Evolutionary conservation across 805 yeast genomes (phyloP).

Genomic region (Candida krabiensis): DNA sequence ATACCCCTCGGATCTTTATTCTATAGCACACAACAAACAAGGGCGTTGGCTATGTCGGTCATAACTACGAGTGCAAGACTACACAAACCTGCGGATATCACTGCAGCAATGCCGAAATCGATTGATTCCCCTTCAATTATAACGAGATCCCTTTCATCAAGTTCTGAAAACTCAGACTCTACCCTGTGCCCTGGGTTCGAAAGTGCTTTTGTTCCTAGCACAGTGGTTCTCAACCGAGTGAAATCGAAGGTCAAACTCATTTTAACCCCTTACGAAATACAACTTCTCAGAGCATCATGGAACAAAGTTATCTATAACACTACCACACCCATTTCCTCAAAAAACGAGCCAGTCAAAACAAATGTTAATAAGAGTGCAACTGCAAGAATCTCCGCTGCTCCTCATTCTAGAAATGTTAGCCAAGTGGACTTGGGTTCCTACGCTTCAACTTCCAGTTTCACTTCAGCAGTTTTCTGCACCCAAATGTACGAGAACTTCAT

Average conservation of each 20-base stretch:
- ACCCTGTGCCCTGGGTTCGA: constrained; percentile 30
- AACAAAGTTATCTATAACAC: constrained; percentile 33
- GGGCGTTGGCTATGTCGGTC: no score
- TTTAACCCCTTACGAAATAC: constrained; percentile 40
- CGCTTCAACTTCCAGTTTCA: constrained; percentile 34
- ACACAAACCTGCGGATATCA: no score
- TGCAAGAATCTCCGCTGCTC: background rate
- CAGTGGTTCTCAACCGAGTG: constrained; percentile 27
- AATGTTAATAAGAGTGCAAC: background rate
- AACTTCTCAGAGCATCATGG: constrained; percentile 48
- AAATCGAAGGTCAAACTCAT: constrained; percentile 24
- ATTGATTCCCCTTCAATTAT: constrained; percentile 15
- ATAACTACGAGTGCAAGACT: no score
- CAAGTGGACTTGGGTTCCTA: constrained; percentile 4
- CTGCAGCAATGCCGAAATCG: constrained; percentile 6
- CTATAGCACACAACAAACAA: no score
- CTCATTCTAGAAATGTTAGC: constrained; percentile 1
- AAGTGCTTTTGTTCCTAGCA: constrained; percentile 34
- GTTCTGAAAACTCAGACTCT: constrained; percentile 28
- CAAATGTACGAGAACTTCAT: constrained; percentile 74
- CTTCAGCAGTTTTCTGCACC: constrained; percentile 65
- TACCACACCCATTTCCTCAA: constrained; percentile 1
- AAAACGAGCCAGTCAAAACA: background rate
- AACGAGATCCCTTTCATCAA: constrained; percentile 25
- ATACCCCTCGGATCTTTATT: no score